Conservation (phyloP, 768 basidiomycete genomes). For the Serendipita sp. region DNA sequence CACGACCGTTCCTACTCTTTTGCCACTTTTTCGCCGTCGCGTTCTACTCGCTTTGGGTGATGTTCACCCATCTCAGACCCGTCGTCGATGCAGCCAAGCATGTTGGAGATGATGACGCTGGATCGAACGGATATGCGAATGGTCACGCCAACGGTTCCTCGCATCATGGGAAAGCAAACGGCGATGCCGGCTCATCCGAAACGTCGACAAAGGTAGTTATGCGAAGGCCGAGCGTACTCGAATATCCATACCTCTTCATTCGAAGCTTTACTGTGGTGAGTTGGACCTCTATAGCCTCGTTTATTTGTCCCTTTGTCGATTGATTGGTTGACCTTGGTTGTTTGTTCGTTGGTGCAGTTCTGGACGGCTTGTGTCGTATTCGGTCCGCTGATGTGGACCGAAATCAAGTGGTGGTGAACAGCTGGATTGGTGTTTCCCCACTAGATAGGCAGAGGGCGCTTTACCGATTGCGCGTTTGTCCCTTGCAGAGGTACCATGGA, state of each 20-base stretch:
- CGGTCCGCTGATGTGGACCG: slow-evolving; percentile 74
- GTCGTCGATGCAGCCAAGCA: slow-evolving; percentile 19
- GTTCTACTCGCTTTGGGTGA: slow-evolving; percentile 81
- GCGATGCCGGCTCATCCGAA: neutral
- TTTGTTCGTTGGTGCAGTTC: slow-evolving; percentile 36
- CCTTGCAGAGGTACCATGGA: too few relatives aligned
- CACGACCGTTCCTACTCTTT: slow-evolving; percentile 65
- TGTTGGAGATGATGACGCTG: neutral
- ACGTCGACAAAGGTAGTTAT: slow-evolving; percentile 25
- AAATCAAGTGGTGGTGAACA: slow-evolving; percentile 54
- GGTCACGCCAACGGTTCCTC: neutral
- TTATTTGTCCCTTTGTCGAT: too few relatives aligned
- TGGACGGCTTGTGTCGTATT: slow-evolving; percentile 87
- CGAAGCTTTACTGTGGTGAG: slow-evolving; percentile 57
- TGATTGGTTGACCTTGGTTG: neutral
- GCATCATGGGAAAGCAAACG: slow-evolving; percentile 5
- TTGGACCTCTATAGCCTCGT: slow-evolving; percentile 18
- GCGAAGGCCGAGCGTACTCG: slow-evolving; percentile 30
- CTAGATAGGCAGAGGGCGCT: too few relatives aligned
- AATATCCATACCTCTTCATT: slow-evolving; percentile 53
- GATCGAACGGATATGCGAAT: neutral
- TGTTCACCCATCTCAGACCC: slow-evolving; percentile 52
- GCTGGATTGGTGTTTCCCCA: too few relatives aligned
- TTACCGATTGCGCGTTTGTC: too few relatives aligned
- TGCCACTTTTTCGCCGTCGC: slow-evolving; percentile 94